Evolutionary conservation across 2,329 filamentous ascomycete species (phyloP).

Genomic region (Aspergillus thermomutatus): DNA sequence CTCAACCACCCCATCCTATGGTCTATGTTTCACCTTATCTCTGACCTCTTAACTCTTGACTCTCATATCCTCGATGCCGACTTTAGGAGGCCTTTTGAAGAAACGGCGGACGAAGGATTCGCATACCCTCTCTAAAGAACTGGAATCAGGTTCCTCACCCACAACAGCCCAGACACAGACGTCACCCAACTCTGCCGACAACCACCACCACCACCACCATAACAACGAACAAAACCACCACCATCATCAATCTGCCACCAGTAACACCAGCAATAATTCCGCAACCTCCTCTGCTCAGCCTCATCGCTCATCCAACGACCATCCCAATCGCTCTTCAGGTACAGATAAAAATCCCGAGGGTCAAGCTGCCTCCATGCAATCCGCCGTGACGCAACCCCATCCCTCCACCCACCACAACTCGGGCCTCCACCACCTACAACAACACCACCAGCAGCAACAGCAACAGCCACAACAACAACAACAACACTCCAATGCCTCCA

Average conservation of each 20-base stretch:
- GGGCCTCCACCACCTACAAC: slow-evolving; percentile 37
- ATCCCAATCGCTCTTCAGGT: slow-evolving; percentile 14
- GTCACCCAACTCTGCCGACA: slow-evolving; percentile 45
- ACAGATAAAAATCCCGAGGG: slow-evolving; percentile 19
- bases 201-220: slow-evolving; percentile 24
- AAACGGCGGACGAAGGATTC: slow-evolving; percentile 98
- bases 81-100: slow-evolving; percentile 84
- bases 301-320: slow-evolving; percentile 14
- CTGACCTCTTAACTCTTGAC: slow-evolving; percentile 16
- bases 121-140: slow-evolving; percentile 52
- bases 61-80: slow-evolving; percentile 67
- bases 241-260: slow-evolving; percentile 22
- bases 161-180: slow-evolving; percentile 61
- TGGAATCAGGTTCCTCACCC: slow-evolving; percentile 65
- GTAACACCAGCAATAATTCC: slow-evolving; percentile 23
- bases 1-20: slow-evolving; percentile 28
- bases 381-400: slow-evolving; percentile 32
- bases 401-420: slow-evolving; percentile 27
- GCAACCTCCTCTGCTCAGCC: slow-evolving; percentile 16
- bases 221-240: slow-evolving; percentile 25
- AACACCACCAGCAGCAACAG: not conserved
- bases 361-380: slow-evolving; percentile 36
- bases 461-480: slow-evolving; percentile 45
- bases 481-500: slow-evolving; percentile 64
- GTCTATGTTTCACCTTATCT: slow-evolving; percentile 10